phyloP scores from a whole-genome alignment of 2,329 filamentous ascomycete genomes.

The Pyricularia pennisetigena region DNA sequence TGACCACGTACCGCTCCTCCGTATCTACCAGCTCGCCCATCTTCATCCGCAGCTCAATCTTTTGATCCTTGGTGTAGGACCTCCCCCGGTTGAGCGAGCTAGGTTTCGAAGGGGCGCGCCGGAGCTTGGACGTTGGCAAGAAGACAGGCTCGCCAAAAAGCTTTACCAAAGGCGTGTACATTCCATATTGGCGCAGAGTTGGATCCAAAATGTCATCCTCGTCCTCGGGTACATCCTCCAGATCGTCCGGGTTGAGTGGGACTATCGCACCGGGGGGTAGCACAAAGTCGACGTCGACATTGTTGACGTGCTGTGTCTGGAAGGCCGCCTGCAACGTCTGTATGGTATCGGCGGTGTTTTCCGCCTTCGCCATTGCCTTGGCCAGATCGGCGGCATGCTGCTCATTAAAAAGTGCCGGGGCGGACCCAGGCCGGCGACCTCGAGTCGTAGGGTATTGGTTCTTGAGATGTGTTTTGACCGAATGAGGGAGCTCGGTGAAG shows the following conservation, averaged over 20 bases:
- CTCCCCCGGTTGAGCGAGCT: slow-evolving; percentile 70
- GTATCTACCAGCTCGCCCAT: slow-evolving; percentile 87
- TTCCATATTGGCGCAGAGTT: slow-evolving; percentile 60
- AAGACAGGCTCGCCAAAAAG: slow-evolving; percentile 78
- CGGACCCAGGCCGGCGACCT: slow-evolving; percentile 50
- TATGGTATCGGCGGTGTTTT: slow-evolving; percentile 62
- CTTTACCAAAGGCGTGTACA: slow-evolving; percentile 67
- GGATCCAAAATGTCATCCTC: slow-evolving; percentile 59
- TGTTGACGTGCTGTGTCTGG: slow-evolving; percentile 71
- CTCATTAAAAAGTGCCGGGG: slow-evolving; percentile 70
- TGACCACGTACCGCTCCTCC: slow-evolving; percentile 86
- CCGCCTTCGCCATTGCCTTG: slow-evolving; percentile 71
- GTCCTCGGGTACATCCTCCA: slow-evolving; percentile 49
- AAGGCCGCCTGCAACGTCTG: slow-evolving; percentile 65
- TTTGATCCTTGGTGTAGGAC: slow-evolving; percentile 71
- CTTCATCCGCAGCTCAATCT: slow-evolving; percentile 75
- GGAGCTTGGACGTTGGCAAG: slow-evolving; percentile 73
- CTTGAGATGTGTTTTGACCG: slow-evolving; percentile 63
- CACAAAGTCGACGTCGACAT: slow-evolving; percentile 81
- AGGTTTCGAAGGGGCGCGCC: slow-evolving; percentile 78
- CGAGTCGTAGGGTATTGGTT: slow-evolving; percentile 42
- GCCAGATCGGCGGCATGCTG: slow-evolving; percentile 89
- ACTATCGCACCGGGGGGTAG: slow-evolving; percentile 69
- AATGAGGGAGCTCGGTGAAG: slow-evolving; percentile 74
- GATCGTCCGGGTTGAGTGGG: slow-evolving; percentile 49